Base-by-base conservation (phyloP, 2,329 filamentous ascomycete species). In the Claviceps sp. region DNA sequence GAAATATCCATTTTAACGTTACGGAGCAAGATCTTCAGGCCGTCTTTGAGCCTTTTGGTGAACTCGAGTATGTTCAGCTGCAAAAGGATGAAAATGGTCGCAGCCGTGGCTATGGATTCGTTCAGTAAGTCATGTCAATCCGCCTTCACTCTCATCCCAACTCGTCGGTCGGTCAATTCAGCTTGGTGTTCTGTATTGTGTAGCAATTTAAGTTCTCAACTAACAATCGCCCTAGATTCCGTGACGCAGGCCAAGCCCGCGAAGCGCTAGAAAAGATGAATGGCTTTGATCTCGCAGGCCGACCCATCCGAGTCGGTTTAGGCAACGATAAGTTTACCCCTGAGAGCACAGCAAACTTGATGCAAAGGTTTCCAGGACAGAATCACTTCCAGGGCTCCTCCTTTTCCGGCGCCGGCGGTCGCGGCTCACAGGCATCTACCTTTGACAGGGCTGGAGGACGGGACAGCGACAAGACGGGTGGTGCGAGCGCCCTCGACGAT, bases 271-370 rank as follows among this genome's bases (percentile, higher is more conserved):
- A 96, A 69, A 95, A 96, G 72, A 96, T 98, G 91, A 98, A 98
- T 71, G 90, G 91, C 58, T 98, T 97, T 73, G 93, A 97, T 71
- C 83, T 98, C 61, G 93, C 93, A 63, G 90, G 90, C 70, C 90
- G 93, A 67, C 89, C 90, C 57, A 97, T 98, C 68, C 89, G 93
- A 66, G 94, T 98, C 69, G 93, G 93, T 70, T 88, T 98, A 74
- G 93, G 93, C 71, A 98, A 96, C 75, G 93, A 98, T 86, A 97
- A 97, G 81, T 97, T 97, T 73, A 97, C 90, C 71, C 86, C 90
- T 64, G 93, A 97, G 74, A 93, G 89, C 71, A 95, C 88, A 70
- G 86, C 88, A 68, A 90, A 88, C 72, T 80, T 95, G 66, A 75
- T 95, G 65, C 88, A 94, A 74, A 88, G 88, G 71, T 94, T 95